Percentiles rank a stretch among this genome's conserved stretches.
These are phyloP conservation scores for Ajuga reptans DNA, from an alignment of 305 asterid genomes.

Conservation along the genomic window DNA sequence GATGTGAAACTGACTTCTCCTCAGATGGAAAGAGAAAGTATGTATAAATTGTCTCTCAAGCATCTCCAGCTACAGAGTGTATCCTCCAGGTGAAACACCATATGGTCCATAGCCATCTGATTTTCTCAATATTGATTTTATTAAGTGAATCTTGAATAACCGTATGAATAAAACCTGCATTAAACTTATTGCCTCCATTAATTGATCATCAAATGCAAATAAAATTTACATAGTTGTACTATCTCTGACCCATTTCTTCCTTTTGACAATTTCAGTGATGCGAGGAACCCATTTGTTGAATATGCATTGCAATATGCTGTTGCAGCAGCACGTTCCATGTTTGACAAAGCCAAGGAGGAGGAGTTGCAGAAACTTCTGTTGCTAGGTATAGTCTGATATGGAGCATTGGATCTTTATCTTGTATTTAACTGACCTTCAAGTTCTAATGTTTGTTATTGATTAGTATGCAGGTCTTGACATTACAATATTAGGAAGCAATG, in stretches of 20 bases:
- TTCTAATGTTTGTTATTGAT: conserved; percentile 34
- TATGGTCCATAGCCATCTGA: background rate
- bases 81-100: conserved; percentile 54
- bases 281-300: conserved; percentile 85
- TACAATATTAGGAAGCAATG: conserved; percentile 85
- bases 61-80: conserved; percentile 50
- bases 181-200: background rate
- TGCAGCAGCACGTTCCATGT: conserved; percentile 69
- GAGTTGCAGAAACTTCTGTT: conserved; percentile 54
- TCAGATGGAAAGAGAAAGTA: conserved; percentile 84
- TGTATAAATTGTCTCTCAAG: conserved; percentile 71
- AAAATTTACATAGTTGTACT: background rate
- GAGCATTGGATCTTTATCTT: conserved; percentile 19
- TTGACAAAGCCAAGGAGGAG: conserved; percentile 47
- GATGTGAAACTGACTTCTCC: conserved; percentile 93
- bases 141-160: background rate
- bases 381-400: conserved; percentile 52
- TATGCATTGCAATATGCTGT: conserved; percentile 75
- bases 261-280: conserved; percentile 47
- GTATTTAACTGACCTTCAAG: conserved; percentile 7
- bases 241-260: conserved; percentile 20
- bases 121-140: background rate
- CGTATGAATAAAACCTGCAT: background rate
- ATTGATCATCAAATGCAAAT: conserved; percentile 1
- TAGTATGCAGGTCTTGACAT: conserved; percentile 83